Conservation (phyloP, 306 rosid genomes). For the Cyclanthera cordifolia region DNA sequence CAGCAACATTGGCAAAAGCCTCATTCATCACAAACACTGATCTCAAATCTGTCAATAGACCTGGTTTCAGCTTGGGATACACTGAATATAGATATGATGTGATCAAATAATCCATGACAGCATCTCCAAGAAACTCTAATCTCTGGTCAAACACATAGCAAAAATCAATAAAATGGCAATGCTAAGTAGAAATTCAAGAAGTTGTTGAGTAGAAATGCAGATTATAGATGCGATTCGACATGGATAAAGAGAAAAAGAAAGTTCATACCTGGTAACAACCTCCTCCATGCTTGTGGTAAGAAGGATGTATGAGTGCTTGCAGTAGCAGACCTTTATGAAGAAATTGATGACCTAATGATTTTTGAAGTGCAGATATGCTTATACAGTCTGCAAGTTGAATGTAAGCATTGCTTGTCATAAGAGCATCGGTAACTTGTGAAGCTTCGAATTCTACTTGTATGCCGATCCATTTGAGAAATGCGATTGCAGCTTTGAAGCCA, state of each 20-base stretch:
- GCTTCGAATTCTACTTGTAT: slow-evolving; percentile 56
- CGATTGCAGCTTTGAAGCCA: slow-evolving; percentile 78
- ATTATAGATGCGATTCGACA: slow-evolving; percentile 8
- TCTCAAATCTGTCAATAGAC: slow-evolving; percentile 91
- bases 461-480: slow-evolving; percentile 83
- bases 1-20: slow-evolving; percentile 77
- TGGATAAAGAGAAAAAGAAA: slow-evolving; percentile 15
- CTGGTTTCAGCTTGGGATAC: slow-evolving; percentile 84
- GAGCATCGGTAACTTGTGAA: slow-evolving; percentile 45
- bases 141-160: slow-evolving; percentile 43
- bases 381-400: slow-evolving; percentile 38
- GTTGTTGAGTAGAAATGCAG: slow-evolving; percentile 12
- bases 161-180: background rate
- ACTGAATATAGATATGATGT: slow-evolving; percentile 81
- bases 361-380: slow-evolving; percentile 49
- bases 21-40: slow-evolving; percentile 63
- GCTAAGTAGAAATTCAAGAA: background rate
- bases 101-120: slow-evolving; percentile 83
- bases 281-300: slow-evolving; percentile 75
- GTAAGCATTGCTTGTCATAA: slow-evolving; percentile 46
- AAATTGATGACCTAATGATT: slow-evolving; percentile 47
- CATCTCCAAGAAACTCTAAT: slow-evolving; percentile 94
- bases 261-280: slow-evolving; percentile 82
- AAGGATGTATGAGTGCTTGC: slow-evolving; percentile 89
- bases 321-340: slow-evolving; percentile 63